Percentiles rank a stretch among this genome's conserved stretches.
These are phyloP conservation scores for Cenchrus americanus DNA, from an alignment of 176 grass and related monocot genomes.

Conservation along the genomic window DNA sequence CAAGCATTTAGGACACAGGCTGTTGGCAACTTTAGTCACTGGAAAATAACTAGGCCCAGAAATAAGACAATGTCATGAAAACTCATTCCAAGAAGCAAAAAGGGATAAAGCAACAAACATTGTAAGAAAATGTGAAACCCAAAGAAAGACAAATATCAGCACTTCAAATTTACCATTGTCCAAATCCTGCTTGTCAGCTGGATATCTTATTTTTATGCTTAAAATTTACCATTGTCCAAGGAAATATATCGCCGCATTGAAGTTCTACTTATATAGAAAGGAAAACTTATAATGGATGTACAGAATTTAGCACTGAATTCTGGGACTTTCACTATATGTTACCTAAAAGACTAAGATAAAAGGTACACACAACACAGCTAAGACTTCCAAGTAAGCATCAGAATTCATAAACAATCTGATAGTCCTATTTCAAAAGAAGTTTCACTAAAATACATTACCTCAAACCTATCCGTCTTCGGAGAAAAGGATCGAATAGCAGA, in stretches of 20 bases:
- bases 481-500: constrained; percentile 63
- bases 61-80: neutral
- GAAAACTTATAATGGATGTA: neutral
- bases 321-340: neutral
- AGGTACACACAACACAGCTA: neutral
- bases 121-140: neutral
- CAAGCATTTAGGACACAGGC: constrained; percentile 4
- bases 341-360: neutral
- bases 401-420: neutral
- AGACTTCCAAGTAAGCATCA: constrained; percentile 1
- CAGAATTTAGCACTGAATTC: neutral
- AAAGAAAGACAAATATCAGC: neutral
- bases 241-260: neutral
- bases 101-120: neutral
- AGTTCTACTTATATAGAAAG: neutral
- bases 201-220: neutral
- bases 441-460: constrained; percentile 61
- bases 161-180: no score
- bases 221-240: neutral
- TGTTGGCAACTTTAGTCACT: constrained; percentile 16
- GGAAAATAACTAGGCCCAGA: constrained; percentile 11
- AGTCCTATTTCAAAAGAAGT: constrained; percentile 19
- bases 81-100: neutral
- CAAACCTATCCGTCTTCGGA: constrained; percentile 80
- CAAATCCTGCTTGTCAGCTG: neutral